Evolutionary conservation across 1,139 yeast species (phyloP), one percentile per base, ranked within the genome.

Genomic region (Candida smagusa): DNA sequence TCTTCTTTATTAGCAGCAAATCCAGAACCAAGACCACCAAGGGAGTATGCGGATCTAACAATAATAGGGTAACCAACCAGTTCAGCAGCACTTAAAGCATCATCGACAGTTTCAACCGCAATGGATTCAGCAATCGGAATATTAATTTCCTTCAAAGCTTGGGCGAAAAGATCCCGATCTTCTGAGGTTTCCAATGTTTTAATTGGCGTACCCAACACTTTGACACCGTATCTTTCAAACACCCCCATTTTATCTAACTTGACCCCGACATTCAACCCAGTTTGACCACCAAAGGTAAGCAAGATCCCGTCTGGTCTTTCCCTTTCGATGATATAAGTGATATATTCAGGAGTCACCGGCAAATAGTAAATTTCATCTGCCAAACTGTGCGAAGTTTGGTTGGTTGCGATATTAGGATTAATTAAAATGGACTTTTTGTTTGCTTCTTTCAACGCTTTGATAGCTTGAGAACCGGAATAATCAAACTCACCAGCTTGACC

Each of bases 401-500:
- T 92, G 27, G 98, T 92, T 36, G 98, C 98, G 53, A 92, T 92
- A 60, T 92, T 92, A 45, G 98, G 98, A 63, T 92, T 92, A 58
- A 92, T 88, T 56, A 92, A 76, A 49, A 92, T 84, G 16, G 96
- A 81, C 56, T 79, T 63, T 58, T 87, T 90, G 56, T 85, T 77
- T 39, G 95, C 95, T 66, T 92, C 97, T 59, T 79, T 86, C 54
- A 92, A 72, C 7, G 98, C 98, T 65, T 90, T 90, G 60, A 90
- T 90, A 36, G 97, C 97, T 67, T 90, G 97, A 13, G 97, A 89
- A 42, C 97, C 97, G 29, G 96, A 87, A 67, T 92, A 92, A 63
- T 92, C 99, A 53, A 92, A 92, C 65, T 92, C 99, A 54, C 99
- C 99, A 33, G 99, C 99, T 67, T 92, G 99, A 41, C 99, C 99